These are phyloP conservation scores for Trichoderma guizhouense DNA, from an alignment of 2,329 filamentous ascomycete species.

Conservation along the genomic window DNA sequence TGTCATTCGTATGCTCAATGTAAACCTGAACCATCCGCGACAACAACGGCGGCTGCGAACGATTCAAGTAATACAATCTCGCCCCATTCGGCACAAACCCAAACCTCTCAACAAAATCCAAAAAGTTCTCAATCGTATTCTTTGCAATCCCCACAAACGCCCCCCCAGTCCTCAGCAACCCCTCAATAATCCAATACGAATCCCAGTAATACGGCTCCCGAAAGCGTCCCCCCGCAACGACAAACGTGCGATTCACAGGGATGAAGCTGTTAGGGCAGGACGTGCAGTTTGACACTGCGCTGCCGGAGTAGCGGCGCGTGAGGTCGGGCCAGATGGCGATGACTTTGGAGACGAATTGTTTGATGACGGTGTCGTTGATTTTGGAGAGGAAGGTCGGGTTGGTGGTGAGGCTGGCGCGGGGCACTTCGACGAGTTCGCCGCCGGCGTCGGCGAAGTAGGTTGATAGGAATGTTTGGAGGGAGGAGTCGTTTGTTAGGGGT, in stretches of 20 bases:
- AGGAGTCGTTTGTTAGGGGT: slow-evolving; percentile 61
- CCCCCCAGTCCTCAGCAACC: slow-evolving; percentile 61
- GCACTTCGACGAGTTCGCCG: slow-evolving; percentile 57
- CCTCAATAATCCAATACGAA: slow-evolving; percentile 66
- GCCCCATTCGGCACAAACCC: slow-evolving; percentile 68
- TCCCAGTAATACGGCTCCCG: slow-evolving; percentile 71
- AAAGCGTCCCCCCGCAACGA: slow-evolving; percentile 69
- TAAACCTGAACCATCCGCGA: slow-evolving; percentile 65
- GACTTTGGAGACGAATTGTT: slow-evolving; percentile 60
- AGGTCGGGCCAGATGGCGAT: slow-evolving; percentile 68
- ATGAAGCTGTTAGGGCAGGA: slow-evolving; percentile 64
- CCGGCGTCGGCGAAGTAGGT: slow-evolving; percentile 62
- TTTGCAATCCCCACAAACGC: slow-evolving; percentile 60
- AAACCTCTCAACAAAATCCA: slow-evolving; percentile 61
- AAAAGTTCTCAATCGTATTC: slow-evolving; percentile 68
- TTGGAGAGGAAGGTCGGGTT: slow-evolving; percentile 56
- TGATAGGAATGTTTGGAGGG: slow-evolving; percentile 58
- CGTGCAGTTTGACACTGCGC: slow-evolving; percentile 49
- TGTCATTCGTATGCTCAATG: slow-evolving; percentile 62
- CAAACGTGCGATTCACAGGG: slow-evolving; percentile 63
- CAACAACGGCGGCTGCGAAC: slow-evolving; percentile 64
- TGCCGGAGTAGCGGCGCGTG: slow-evolving; percentile 57
- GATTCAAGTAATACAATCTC: slow-evolving; percentile 65
- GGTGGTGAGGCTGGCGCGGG: slow-evolving; percentile 48
- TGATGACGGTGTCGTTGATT: slow-evolving; percentile 55